phyloP scores from a whole-genome alignment of 208 protist genomes.

The Novymonas esmeraldas region DNA sequence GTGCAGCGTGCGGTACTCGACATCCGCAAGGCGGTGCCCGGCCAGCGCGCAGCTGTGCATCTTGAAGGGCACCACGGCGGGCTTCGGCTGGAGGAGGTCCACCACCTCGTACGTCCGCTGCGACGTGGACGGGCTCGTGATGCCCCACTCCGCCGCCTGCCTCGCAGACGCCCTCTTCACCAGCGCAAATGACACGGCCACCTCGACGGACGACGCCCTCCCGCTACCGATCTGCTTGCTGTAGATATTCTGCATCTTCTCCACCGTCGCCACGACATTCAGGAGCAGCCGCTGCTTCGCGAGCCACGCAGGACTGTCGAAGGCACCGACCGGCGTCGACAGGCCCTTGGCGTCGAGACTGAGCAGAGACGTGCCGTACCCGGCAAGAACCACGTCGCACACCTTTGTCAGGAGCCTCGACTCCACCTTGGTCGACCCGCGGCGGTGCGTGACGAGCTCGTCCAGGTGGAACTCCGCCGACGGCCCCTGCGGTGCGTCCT shows the following conservation, averaged over 20 bases:
- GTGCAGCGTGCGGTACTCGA: slow-evolving; percentile 29
- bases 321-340: slow-evolving; percentile 9
- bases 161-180: slow-evolving; percentile 22
- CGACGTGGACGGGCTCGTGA: slow-evolving; percentile 1
- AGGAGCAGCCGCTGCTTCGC: slow-evolving; percentile 32
- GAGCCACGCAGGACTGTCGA: slow-evolving; percentile 48
- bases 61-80: slow-evolving; percentile 10
- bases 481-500: slow-evolving; percentile 12
- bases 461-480: slow-evolving; percentile 34
- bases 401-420: slow-evolving; percentile 40
- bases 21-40: slow-evolving; percentile 33
- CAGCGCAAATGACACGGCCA: slow-evolving; percentile 23
- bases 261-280: slow-evolving; percentile 10
- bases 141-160: slow-evolving; percentile 19
- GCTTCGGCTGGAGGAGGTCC: slow-evolving; percentile 38
- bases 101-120: slow-evolving; percentile 32
- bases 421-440: slow-evolving; percentile 29
- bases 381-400: slow-evolving; percentile 19
- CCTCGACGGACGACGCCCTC: slow-evolving; percentile 15
- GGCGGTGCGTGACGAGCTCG: slow-evolving; percentile 45
- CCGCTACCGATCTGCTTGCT: not conserved
- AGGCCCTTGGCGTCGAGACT: slow-evolving; percentile 36
- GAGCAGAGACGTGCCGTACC: slow-evolving; percentile 36
- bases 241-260: slow-evolving; percentile 28
- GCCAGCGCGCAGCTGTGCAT: slow-evolving; percentile 28